These are phyloP conservation scores for Plectosphaerella plurivora DNA, from an alignment of 2,329 filamentous ascomycete genomes.

Conservation along the genomic window DNA sequence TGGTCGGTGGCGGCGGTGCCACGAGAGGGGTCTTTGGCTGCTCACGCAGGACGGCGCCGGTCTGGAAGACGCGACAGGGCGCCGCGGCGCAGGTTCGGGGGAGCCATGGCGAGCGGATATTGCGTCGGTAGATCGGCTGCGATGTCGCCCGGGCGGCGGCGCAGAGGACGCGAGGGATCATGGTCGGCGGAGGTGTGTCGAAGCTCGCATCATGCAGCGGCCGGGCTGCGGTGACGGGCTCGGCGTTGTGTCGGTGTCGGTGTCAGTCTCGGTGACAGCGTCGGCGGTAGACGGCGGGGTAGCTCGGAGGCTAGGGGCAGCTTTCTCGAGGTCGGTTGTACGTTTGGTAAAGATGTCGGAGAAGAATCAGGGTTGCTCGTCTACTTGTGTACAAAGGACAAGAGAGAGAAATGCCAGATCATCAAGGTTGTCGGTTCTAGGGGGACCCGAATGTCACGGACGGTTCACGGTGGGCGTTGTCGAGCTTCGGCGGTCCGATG, in stretches of 20 bases:
- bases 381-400: not conserved
- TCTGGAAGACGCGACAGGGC: constrained; percentile 12
- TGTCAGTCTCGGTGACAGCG: not conserved
- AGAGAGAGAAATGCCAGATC: not conserved
- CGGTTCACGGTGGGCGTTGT: not conserved
- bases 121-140: not conserved
- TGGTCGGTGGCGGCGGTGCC: not conserved
- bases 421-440: not conserved
- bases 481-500: constrained; percentile 3
- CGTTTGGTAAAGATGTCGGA: not conserved
- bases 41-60: constrained; percentile 9
- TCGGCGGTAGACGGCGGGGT: not conserved
- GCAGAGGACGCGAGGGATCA: constrained; percentile 1
- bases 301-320: not conserved
- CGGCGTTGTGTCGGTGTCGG: not conserved
- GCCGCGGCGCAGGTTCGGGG: constrained; percentile 8
- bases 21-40: not conserved
- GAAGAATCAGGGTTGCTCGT: not conserved
- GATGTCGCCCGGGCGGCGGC: not conserved
- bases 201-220: constrained; percentile 2
- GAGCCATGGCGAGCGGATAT: constrained; percentile 7
- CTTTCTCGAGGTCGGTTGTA: not conserved
- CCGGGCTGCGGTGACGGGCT: not conserved
- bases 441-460: not conserved
- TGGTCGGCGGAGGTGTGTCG: not conserved